Evolutionary conservation across 768 basidiomycete species (phyloP).

Genomic region (Pisolithus orientalis): DNA sequence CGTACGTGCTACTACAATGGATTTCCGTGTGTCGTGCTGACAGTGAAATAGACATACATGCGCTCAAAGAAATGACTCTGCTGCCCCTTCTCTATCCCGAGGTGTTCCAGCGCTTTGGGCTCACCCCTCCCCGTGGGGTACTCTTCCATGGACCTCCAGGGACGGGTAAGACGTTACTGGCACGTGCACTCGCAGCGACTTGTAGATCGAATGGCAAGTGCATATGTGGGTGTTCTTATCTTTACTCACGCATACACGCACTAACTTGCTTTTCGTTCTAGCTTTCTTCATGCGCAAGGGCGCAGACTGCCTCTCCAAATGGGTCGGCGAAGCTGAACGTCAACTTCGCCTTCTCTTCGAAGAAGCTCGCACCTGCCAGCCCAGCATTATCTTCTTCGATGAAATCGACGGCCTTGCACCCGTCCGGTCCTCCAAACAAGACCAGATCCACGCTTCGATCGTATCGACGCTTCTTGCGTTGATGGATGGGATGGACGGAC

Average conservation of each 20-base stretch:
- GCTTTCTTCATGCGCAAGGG: constrained; percentile 99
- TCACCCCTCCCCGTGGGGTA: constrained; percentile 94
- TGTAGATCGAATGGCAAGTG: constrained; percentile 81
- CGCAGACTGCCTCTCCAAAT: constrained; percentile 95
- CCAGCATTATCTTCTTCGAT: constrained; percentile 98
- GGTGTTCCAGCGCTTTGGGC: constrained; percentile 87
- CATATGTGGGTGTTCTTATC: constrained; percentile 58
- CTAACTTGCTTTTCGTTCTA: constrained; percentile 23
- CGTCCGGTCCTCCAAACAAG: constrained; percentile 96
- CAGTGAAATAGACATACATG: constrained; percentile 71
- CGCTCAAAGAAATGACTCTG: constrained; percentile 97
- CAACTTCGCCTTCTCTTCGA: constrained; percentile 94
- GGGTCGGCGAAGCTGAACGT: constrained; percentile 98
- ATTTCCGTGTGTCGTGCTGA: not conserved
- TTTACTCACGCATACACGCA: not conserved
- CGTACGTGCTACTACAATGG: constrained; percentile 43
- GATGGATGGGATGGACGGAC: constrained; percentile 99
- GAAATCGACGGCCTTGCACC: constrained; percentile 99
- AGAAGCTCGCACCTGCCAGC: constrained; percentile 87
- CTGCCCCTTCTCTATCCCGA: constrained; percentile 94
- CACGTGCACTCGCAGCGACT: constrained; percentile 89
- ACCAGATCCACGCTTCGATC: constrained; percentile 97
- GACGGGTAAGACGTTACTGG: constrained; percentile 95
- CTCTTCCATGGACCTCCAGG: constrained; percentile 98
- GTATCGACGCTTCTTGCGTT: constrained; percentile 92